These are phyloP conservation scores for Rhytidhysteron rufulum DNA, from an alignment of 2,329 filamentous ascomycete species.

Conservation along the genomic window DNA sequence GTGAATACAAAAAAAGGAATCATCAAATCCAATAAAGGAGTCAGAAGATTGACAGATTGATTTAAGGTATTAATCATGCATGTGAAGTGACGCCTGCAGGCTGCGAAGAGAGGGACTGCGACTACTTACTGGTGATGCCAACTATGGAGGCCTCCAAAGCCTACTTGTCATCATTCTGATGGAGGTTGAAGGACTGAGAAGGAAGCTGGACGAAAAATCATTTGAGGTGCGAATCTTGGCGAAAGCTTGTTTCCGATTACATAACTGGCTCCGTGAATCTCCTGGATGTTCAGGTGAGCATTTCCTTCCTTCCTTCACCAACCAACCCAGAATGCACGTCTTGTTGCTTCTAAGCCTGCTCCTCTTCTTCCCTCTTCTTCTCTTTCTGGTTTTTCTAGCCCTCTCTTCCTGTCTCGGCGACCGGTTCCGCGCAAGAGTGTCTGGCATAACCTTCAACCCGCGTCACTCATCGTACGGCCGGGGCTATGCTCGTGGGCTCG, in stretches of 20 bases:
- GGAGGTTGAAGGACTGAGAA: not conserved
- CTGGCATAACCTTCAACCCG: constrained; percentile 41
- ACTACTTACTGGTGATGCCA: not conserved
- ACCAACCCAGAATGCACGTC: constrained; percentile 25
- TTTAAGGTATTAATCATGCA: constrained; percentile 62
- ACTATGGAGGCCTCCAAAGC: not conserved
- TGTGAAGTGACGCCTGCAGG: not conserved
- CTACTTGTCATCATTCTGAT: not conserved
- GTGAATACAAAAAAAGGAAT: constrained; percentile 41
- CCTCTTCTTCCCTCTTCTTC: constrained; percentile 32
- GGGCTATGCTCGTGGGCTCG: constrained; percentile 54
- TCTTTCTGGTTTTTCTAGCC: constrained; percentile 47
- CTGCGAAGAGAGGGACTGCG: not conserved
- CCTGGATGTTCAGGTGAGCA: not conserved
- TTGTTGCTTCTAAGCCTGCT: constrained; percentile 28
- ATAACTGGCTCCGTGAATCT: not conserved
- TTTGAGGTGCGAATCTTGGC: constrained; percentile 1
- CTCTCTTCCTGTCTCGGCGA: constrained; percentile 55
- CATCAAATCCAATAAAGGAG: constrained; percentile 49
- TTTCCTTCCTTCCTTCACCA: not conserved
- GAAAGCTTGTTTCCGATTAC: not conserved
- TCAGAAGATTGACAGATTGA: constrained; percentile 85
- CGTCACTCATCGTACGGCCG: constrained; percentile 49
- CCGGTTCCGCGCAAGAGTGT: constrained; percentile 43
- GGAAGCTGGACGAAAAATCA: too few species aligned